phyloP scores from a whole-genome alignment of 2,329 filamentous ascomycete genomes.

The Chalaropsis ovoidea region DNA sequence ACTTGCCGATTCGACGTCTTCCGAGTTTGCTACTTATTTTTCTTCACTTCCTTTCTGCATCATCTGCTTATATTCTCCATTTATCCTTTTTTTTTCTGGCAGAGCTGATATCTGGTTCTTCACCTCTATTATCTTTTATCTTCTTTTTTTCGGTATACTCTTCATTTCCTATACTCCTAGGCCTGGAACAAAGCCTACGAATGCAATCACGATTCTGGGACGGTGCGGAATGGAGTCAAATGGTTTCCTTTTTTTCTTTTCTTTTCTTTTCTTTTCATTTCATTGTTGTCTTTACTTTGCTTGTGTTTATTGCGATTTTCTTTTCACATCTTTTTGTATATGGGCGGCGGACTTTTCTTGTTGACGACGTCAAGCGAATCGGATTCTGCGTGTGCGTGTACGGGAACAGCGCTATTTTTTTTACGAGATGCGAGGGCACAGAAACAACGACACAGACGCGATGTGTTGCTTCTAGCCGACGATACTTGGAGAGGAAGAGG shows the following conservation, averaged over 20 bases:
- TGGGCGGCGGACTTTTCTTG: conserved; percentile 18
- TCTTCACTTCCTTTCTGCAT: conserved; percentile 17
- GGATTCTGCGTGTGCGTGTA: conserved; percentile 9
- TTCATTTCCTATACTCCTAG: conserved; percentile 28
- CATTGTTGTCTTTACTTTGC: conserved; percentile 16
- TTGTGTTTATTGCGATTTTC: conserved; percentile 26
- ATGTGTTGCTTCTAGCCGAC: background rate
- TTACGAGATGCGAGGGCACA: background rate
- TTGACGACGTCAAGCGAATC: background rate
- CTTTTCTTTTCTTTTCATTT: too few species aligned
- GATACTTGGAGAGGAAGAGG: background rate
- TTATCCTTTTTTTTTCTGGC: conserved; percentile 11
- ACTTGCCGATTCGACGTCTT: background rate
- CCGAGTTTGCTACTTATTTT: conserved; percentile 4
- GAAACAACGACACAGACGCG: background rate
- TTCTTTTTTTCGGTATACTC: conserved; percentile 25
- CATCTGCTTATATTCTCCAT: conserved; percentile 12
- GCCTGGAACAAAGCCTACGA: conserved; percentile 18
- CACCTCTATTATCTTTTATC: conserved; percentile 9
- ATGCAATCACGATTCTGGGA: conserved; percentile 25
- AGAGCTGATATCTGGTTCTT: conserved; percentile 11
- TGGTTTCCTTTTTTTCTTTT: conserved; percentile 22
- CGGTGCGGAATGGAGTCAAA: conserved; percentile 24
- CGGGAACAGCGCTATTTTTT: conserved; percentile 17
- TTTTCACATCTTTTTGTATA: conserved; percentile 23